Percentiles rank a stretch among this genome's conserved stretches.
Evolutionary conservation across 2,329 filamentous ascomycete species (phyloP).

Genomic region (Atkinsonella texensis): DNA sequence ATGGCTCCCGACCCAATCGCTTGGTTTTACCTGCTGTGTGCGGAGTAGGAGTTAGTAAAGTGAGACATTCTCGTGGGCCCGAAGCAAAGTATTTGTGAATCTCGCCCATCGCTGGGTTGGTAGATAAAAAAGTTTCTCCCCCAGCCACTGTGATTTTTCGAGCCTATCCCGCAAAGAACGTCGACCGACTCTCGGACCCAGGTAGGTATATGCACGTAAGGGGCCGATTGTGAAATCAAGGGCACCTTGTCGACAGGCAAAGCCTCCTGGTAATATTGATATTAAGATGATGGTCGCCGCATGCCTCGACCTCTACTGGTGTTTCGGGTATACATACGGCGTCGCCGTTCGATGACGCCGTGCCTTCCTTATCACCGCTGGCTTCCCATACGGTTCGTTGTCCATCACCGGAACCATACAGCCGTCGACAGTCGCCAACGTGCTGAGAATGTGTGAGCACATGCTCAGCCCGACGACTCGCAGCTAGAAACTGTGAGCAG

Average conservation of each 20-base stretch:
- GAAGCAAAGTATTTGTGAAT: neutral
- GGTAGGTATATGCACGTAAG: neutral
- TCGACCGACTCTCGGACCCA: neutral
- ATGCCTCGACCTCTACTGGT: conserved; percentile 1
- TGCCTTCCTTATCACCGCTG: conserved; percentile 1
- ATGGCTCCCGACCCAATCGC: neutral
- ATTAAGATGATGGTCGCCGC: neutral
- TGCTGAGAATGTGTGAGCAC: neutral
- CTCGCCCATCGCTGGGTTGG: neutral
- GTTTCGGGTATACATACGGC: neutral
- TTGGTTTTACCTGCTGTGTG: conserved; percentile 1
- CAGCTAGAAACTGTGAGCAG: neutral
- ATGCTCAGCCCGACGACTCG: neutral
- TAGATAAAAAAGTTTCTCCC: neutral
- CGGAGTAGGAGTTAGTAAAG: neutral
- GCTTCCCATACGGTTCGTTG: conserved; percentile 1
- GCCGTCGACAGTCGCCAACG: neutral
- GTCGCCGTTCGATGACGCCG: conserved; percentile 2
- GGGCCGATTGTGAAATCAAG: neutral
- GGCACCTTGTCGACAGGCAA: neutral
- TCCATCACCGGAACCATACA: conserved; percentile 6
- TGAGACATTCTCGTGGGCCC: conserved; percentile 1
- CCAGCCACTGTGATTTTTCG: neutral
- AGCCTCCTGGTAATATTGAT: neutral
- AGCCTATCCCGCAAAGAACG: neutral